Conservation (phyloP, 2,329 filamentous ascomycete genomes). For the Colletotrichum sojae region DNA sequence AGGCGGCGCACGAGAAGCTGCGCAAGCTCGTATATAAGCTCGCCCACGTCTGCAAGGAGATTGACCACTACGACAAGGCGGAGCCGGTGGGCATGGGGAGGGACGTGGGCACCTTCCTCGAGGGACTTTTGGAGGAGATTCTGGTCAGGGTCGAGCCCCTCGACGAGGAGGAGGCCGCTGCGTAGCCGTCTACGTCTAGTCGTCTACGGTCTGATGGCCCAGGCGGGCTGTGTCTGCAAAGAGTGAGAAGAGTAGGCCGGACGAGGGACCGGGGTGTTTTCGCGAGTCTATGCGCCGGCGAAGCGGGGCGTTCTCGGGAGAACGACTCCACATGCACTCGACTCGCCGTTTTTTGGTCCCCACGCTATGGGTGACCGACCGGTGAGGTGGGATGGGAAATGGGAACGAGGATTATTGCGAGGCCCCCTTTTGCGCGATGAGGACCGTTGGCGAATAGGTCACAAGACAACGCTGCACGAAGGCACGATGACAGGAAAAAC, state of each 20-base stretch:
- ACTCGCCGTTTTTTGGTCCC: conserved; percentile 1
- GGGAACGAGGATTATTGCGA: conserved; percentile 16
- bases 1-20: conserved; percentile 85
- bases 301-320: no score
- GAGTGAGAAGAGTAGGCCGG: background rate
- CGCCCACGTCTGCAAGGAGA: conserved; percentile 86
- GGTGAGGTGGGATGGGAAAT: conserved; percentile 22
- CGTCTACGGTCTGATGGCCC: no score
- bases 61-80: conserved; percentile 88
- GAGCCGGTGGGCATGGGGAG: conserved; percentile 95
- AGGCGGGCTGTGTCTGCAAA: conserved; percentile 20
- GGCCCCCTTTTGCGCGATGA: background rate
- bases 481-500: background rate
- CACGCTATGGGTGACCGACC: background rate
- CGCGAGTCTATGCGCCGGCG: background rate
- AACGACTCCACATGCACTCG: conserved; percentile 7
- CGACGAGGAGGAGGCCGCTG: conserved; percentile 74
- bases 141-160: conserved; percentile 91
- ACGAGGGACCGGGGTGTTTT: conserved; percentile 11
- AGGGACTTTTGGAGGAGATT: conserved; percentile 94
- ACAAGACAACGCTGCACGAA: conserved; percentile 17
- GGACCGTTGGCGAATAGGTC: conserved; percentile 18
- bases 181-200: conserved; percentile 38
- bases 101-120: conserved; percentile 88
- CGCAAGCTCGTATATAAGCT: conserved; percentile 86